phyloP scores from a whole-genome alignment of 2,329 filamentous ascomycete genomes.

The Fonsecaea monophora region DNA sequence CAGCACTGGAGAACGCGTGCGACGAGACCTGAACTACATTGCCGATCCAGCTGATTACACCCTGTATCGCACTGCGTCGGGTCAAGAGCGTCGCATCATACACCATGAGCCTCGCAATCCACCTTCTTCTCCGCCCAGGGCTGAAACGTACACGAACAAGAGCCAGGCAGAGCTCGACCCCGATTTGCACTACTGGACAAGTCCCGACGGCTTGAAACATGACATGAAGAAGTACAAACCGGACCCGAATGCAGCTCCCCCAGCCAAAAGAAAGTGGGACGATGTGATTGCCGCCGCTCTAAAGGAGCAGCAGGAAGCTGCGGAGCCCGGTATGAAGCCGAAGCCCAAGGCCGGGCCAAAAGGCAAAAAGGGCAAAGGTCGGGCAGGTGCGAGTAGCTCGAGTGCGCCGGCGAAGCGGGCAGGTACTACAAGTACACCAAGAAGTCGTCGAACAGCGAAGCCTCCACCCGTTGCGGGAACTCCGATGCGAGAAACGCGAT shows the following conservation, averaged over 20 bases:
- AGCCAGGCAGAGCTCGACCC: background rate
- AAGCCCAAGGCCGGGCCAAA: background rate
- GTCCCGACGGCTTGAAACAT: conserved; percentile 1
- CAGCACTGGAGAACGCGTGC: background rate
- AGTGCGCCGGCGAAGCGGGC: background rate
- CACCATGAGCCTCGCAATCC: background rate
- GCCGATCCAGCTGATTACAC: background rate
- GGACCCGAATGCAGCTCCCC: background rate
- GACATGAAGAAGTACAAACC: background rate
- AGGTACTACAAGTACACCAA: background rate
- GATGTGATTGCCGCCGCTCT: background rate
- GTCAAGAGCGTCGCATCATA: background rate
- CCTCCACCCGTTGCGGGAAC: background rate
- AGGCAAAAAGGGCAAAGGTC: background rate
- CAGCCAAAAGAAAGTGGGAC: background rate
- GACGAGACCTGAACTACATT: background rate
- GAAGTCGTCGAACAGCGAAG: background rate
- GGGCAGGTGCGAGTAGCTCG: background rate
- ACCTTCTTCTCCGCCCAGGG: background rate
- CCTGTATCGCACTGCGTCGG: background rate
- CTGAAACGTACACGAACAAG: background rate
- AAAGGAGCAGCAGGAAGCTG: background rate
- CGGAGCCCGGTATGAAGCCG: background rate
- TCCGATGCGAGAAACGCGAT: background rate
- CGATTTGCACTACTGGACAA: background rate